Base-by-base conservation (phyloP, 176 grass and related monocot species). In the Aegilops speltoides region DNA sequence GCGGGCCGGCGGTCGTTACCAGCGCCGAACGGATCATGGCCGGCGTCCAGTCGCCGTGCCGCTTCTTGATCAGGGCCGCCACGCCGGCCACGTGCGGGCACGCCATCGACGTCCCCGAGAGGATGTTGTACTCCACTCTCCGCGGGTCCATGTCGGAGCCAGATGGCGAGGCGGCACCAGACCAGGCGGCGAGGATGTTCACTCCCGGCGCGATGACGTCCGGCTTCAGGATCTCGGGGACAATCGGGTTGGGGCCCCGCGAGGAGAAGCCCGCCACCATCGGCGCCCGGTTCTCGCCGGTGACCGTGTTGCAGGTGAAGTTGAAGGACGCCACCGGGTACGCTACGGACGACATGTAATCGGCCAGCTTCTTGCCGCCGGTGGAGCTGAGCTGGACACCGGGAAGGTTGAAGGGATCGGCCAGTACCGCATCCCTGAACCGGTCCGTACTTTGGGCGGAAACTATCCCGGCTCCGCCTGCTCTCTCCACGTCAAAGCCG, bases 11-110 rank as follows among this genome's bases (percentile, higher is more conserved):
- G 8, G 92, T 87, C 46, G 92, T 94, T 50, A 91, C 84, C 10
- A 94, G 85, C 29, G 89, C 89, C 25, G 89, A 94, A 7, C 89
- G 75, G 13, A 94, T 73, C 92, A 91, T 91, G 38, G 38, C 38
- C 38, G 38, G 38, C 45, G 83, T 80, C 92, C 86, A 91, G 56
- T 28, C 57, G 11, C 20, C 62, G 61, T 91, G 68, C 26, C 34
- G 20, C 14, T 59, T 37, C 65, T 46, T 76, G 38, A 40, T 40
- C 38, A 40, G 38, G 38, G 38, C 38, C 9, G 38, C 38, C 8
- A 40, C 38, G 38, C 38, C 38, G 2, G 38, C 38, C 2, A 40
- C 38, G 38, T 40, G 38, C 38, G 38, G 38, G 9, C 38, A 40
- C 38, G 38, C 38, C 38, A 40, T 40, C 38, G 38, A 40, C 38